Evolutionary conservation across 202 grass and related monocot genomes (phyloP).

Genomic region (Brachypodium distachyon): DNA sequence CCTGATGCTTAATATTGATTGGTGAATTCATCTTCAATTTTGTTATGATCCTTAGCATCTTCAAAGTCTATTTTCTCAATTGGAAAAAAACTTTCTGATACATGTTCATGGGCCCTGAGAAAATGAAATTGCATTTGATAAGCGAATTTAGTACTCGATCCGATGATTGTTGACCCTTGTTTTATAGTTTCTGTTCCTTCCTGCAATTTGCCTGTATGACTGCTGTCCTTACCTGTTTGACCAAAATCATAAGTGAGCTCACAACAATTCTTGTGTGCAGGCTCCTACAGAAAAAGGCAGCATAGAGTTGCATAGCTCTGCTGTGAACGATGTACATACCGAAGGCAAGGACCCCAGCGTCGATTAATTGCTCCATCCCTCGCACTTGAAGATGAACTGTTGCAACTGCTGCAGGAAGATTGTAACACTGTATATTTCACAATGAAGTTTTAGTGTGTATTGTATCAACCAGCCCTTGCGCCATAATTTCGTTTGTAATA

Average conservation of each 20-base stretch:
- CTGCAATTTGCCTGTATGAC: not conserved
- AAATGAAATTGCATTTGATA: not conserved
- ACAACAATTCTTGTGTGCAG: not conserved
- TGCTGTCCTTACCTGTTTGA: not conserved
- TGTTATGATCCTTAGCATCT: not conserved
- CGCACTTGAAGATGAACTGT: slow-evolving; percentile 15
- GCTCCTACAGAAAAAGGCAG: slow-evolving; percentile 6
- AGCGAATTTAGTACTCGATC: not conserved
- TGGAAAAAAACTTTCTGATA: not conserved
- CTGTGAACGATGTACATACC: slow-evolving; percentile 23
- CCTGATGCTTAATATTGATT: not conserved
- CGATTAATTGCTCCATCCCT: not conserved
- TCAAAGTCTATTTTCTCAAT: not conserved
- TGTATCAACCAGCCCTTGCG: slow-evolving; percentile 12
- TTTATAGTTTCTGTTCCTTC: not conserved
- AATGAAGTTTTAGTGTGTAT: slow-evolving; percentile 6
- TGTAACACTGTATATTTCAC: slow-evolving; percentile 17
- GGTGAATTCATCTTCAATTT: not conserved
- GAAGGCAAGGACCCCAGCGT: slow-evolving; percentile 6
- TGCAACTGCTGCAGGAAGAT: not conserved
- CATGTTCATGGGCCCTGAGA: not conserved
- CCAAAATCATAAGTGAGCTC: not conserved
- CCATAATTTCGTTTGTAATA: not conserved
- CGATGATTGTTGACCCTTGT: not conserved
- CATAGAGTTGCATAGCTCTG: not conserved